A percentile compares a stretch with the other conserved stretches of the same genome.
Conservation (phyloP, 2,329 filamentous ascomycete species). For the Claviceps cyperi region DNA sequence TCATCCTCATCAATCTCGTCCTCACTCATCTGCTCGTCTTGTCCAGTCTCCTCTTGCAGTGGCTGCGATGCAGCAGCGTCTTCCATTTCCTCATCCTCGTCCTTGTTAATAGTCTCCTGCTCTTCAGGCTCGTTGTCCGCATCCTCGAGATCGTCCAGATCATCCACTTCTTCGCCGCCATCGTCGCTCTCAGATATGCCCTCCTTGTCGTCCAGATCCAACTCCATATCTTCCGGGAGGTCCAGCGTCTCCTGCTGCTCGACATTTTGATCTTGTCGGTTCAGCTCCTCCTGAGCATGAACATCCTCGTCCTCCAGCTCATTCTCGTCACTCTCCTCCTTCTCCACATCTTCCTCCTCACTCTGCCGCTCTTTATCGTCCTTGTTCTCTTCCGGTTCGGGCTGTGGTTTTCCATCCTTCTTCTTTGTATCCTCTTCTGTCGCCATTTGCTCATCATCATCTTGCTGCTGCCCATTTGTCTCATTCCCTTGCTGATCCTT, state of each 20-base stretch:
- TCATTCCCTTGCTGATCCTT: slow-evolving; percentile 70
- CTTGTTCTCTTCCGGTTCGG: slow-evolving; percentile 33
- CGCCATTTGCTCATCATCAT: slow-evolving; percentile 47
- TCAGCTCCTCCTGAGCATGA: slow-evolving; percentile 39
- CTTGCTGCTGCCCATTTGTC: slow-evolving; percentile 52
- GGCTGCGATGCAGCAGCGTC: slow-evolving; percentile 23
- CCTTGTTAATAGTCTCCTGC: slow-evolving; percentile 18
- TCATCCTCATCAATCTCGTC: slow-evolving; percentile 39
- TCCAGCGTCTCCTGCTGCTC: slow-evolving; percentile 72
- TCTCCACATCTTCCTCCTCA: slow-evolving; percentile 14
- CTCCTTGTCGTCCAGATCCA: slow-evolving; percentile 59
- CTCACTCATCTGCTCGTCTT: slow-evolving; percentile 27
- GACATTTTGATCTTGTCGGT: slow-evolving; percentile 56
- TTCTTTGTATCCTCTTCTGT: slow-evolving; percentile 44
- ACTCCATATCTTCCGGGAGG: slow-evolving; percentile 75
- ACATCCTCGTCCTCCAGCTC: slow-evolving; percentile 46
- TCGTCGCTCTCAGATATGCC: slow-evolving; percentile 39
- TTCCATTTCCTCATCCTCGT: slow-evolving; percentile 20
- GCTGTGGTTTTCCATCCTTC: slow-evolving; percentile 20
- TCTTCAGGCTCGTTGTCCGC: slow-evolving; percentile 23
- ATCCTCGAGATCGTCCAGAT: slow-evolving; percentile 40
- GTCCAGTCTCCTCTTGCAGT: slow-evolving; percentile 27
- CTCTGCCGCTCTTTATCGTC: slow-evolving; percentile 22
- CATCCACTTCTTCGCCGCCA: slow-evolving; percentile 36
- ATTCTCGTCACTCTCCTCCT: slow-evolving; percentile 34